Base-by-base conservation (phyloP, 139 green algal species). In the Coelastrella sp. region DNA sequence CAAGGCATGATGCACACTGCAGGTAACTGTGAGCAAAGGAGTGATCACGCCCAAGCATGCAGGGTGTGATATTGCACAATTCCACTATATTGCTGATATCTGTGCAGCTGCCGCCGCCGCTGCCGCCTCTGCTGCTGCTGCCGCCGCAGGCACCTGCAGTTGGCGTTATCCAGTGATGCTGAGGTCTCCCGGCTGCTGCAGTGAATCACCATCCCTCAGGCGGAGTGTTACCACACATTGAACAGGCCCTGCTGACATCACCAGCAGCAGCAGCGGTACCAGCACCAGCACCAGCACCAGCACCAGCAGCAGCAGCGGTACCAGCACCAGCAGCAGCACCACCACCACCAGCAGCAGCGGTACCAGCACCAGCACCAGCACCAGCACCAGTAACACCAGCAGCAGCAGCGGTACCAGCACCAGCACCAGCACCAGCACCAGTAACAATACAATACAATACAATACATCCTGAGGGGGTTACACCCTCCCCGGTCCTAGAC, bases 81-180 rank as follows among this genome's bases (percentile, higher is more conserved):
- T 49, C 35, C 35, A 49, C 1, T 49, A 49, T 49, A 49, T 49
- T 6, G 22, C n/a, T 81, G 25, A n/a, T 27, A 56, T 6, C n/a
- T 14, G 22, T 63, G 76, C 27, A 24, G 56, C 15, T 27, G 49
- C 35, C 78, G 8, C 78, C 24, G 80, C 57, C 80, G 3, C 7
- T n/a, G 24, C 79, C 56, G 58, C 79, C 60, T 19, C 60, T 75
- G 9, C 80, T 58, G 8, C n/a, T 86, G 57, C 22, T 86, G 59
- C 58, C 25, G 5, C 35, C 24, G 11, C 81, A 59, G 60, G 60
- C 96, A 98, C 92, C 97, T 98, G 90, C 96, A 99, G 94, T 93
- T 99, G 78, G 96, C 97, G 27, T 95, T 99, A 78, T 93, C 95
- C 87, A 98, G 98, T 87, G 97, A 99, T 79, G 96, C 98, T 94